Base-by-base conservation (phyloP, 2,329 filamentous ascomycete species). In the Phaeoacremonium minimum region DNA sequence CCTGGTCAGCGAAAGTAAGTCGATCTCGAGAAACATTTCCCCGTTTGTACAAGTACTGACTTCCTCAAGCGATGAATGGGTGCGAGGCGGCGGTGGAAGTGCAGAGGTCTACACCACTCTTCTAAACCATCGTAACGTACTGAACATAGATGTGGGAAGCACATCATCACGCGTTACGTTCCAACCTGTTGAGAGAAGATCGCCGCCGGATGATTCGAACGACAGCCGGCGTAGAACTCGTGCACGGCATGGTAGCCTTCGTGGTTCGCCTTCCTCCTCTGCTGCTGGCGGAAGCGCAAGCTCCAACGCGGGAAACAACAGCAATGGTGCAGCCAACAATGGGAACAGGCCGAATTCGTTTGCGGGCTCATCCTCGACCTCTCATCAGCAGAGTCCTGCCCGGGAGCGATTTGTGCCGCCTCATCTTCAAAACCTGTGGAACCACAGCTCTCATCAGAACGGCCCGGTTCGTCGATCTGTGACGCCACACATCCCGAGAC, bases 171-270 rank as follows among this genome's bases (percentile, higher is more conserved):
- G n/a, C n/a, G n/a, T n/a, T n/a, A n/a, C n/a, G n/a, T n/a, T n/a
- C n/a, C n/a, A n/a, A n/a, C n/a, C n/a, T n/a, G n/a, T n/a, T n/a
- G n/a, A n/a, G n/a, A n/a, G n/a, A n/a, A 37, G 47, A 12, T 57
- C 57, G 29, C 56, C 56, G 12, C 46, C 51, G 4, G 41, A 33
- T 18, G 54, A 58, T 9, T 30, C 40, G 26, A 43, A 48, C 28
- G 52, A 56, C n/a, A 43, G 42, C 17, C 52, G 56, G 28, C 52
- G 55, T 19, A 50, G 57, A 33, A 43, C 47, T 31, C 54, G 55
- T 15, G 40, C 51, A 29, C 54, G 55, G 14, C 48, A 50, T 32
- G 48, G 49, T 9, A 46, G 48, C 36, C 36, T 48, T 6, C 51
- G 55, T 19, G 46, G 47, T 19, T 49, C 46, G 9, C 22, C 22